These are phyloP conservation scores for Lodderomyces metapsilosis DNA, from an alignment of 1,139 yeast species.

Conservation along the genomic window DNA sequence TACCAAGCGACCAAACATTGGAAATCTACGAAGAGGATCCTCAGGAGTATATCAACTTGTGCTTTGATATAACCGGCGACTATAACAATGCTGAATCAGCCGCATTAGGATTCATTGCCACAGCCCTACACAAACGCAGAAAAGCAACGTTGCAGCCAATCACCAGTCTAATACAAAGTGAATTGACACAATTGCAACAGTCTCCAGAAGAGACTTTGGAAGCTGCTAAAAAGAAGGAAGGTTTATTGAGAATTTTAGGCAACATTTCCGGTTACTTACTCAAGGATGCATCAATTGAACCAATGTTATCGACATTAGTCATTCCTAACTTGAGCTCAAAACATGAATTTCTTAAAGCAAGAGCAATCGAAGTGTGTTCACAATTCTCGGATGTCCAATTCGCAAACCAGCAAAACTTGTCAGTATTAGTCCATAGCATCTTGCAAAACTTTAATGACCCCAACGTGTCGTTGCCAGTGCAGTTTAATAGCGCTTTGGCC, in stretches of 20 bases:
- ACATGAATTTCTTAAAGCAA: constrained; percentile 74
- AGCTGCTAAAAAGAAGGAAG: constrained; percentile 73
- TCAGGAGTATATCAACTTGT: constrained; percentile 80
- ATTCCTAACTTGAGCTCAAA: constrained; percentile 70
- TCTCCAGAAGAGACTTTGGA: constrained; percentile 46
- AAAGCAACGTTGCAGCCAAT: constrained; percentile 62
- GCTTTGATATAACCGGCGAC: constrained; percentile 66
- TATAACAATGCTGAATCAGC: constrained; percentile 66
- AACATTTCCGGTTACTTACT: constrained; percentile 67
- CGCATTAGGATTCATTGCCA: constrained; percentile 59
- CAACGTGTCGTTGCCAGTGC: constrained; percentile 66
- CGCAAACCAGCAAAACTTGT: constrained; percentile 46
- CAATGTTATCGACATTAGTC: constrained; percentile 59
- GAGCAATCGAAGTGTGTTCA: constrained; percentile 77
- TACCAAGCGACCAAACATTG: constrained; percentile 67
- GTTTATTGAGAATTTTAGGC: constrained; percentile 76
- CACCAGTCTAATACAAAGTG: constrained; percentile 61
- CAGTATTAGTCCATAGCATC: constrained; percentile 64
- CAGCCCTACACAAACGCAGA: constrained; percentile 66
- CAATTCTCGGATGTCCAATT: constrained; percentile 68
- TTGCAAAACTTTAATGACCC: constrained; percentile 51
- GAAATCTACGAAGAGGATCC: constrained; percentile 88
- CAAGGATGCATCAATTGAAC: constrained; percentile 57
- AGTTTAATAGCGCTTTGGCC: constrained; percentile 81
- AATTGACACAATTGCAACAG: constrained; percentile 42